Evolutionary conservation across 1,139 yeast species (phyloP), one percentile per base, ranked within the genome.

Genomic region (Scheffersomyces stambukii): DNA sequence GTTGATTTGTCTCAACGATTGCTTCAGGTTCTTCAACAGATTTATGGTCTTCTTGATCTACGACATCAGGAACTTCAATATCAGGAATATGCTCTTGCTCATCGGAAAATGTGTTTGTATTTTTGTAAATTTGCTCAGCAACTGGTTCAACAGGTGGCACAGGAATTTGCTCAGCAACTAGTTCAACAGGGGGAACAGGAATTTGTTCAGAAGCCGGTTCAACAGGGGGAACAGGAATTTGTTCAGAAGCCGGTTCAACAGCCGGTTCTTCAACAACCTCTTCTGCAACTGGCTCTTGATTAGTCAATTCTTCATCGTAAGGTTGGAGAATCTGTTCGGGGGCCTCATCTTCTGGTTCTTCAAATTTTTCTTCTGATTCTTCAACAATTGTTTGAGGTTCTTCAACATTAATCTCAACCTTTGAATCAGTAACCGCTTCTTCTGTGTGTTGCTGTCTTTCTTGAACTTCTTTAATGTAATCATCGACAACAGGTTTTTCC

Each of bases 311-410:
- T 21, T 22, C 30, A 25, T 9, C 23, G 9, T 8, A 16, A 11
- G 12, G 13, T 17, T 12, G 28, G 7, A n/a, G n/a, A n/a, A n/a
- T n/a, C n/a, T n/a, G n/a, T n/a, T n/a, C n/a, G n/a, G n/a, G n/a
- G n/a, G n/a, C n/a, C n/a, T n/a, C 36, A 16, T 13, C 31, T 27
- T 29, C 35, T 9, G 16, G 16, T 30, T 35, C 34, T 16, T 32
- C 39, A 15, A 22, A 25, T 14, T 23, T 16, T 13, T 20, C 30
- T 15, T 27, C 39, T 6, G 19, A 29, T 16, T 23, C 31, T 21
- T 33, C 32, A 17, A 22, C 32, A 4, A 19, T 27, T 9, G 25
- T 21, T 25, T 23, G 23, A 4, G 20, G 26, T 8, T 13, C 25
- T 13, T 10, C 27, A 9, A n/a, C 28, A n/a, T n/a, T n/a, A n/a